phyloP scores from a whole-genome alignment of 108 stramenopile species.

The Cyclotella cryptica region DNA sequence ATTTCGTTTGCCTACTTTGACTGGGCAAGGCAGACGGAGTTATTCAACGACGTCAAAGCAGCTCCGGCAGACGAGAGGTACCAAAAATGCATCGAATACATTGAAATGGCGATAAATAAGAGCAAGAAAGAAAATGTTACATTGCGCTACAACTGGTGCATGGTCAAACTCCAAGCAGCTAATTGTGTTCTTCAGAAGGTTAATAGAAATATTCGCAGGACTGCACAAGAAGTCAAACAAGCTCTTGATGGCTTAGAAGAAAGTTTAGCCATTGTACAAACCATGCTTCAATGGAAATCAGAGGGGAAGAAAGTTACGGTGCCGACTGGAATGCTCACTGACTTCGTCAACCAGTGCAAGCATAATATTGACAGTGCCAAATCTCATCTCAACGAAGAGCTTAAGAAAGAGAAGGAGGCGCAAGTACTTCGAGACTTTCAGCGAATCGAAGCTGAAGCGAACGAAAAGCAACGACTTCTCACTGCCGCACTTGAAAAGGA shows the following conservation, averaged over 20 bases:
- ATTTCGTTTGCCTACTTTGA: constrained; percentile 91
- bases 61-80: constrained; percentile 91
- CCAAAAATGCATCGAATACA: constrained; percentile 75
- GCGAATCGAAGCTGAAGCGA: constrained; percentile 69
- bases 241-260: constrained; percentile 80
- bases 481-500: constrained; percentile 56
- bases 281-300: constrained; percentile 73
- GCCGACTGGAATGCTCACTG: constrained; percentile 71
- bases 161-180: constrained; percentile 84
- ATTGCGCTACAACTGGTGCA: constrained; percentile 81
- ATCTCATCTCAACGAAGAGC: constrained; percentile 81
- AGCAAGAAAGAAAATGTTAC: constrained; percentile 67
- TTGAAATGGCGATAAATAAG: constrained; percentile 74
- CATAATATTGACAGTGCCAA: constrained; percentile 88
- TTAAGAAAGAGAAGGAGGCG: constrained; percentile 75
- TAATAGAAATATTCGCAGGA: constrained; percentile 79
- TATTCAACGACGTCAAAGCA: constrained; percentile 82
- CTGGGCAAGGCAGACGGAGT: constrained; percentile 89
- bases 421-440: constrained; percentile 71
- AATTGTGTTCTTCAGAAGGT: constrained; percentile 87
- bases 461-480: constrained; percentile 67
- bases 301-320: constrained; percentile 82
- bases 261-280: constrained; percentile 75
- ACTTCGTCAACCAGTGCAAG: constrained; percentile 79
- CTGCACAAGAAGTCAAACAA: constrained; percentile 82